phyloP scores from a whole-genome alignment of 805 yeast genomes.

The Yamadazyma endophytica region DNA sequence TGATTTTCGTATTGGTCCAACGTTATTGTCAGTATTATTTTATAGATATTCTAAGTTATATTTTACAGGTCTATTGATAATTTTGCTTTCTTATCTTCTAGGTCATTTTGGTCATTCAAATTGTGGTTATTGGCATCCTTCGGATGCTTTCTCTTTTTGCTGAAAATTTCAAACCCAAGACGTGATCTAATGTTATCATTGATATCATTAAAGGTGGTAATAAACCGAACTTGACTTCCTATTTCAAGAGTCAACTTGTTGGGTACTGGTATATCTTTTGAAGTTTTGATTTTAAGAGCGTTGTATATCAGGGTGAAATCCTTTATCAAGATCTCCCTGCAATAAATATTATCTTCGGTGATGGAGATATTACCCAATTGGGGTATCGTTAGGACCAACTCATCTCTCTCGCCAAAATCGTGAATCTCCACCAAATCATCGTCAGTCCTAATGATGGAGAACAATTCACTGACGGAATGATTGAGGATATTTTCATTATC shows the following conservation, averaged over 20 bases:
- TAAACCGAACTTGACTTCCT: constrained; percentile 20
- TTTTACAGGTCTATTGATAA: too few relatives aligned
- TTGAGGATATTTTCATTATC: constrained; percentile 16
- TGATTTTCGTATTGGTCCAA: too few relatives aligned
- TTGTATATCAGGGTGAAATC: constrained; percentile 24
- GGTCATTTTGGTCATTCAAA: too few relatives aligned
- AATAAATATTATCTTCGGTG: constrained; percentile 28
- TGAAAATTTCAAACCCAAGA: too few relatives aligned
- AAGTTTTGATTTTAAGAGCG: constrained; percentile 13
- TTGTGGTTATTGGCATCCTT: too few relatives aligned
- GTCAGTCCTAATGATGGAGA: constrained; percentile 20
- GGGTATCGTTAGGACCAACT: constrained; percentile 22
- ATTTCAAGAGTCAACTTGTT: constrained; percentile 16
- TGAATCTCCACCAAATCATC: constrained; percentile 23
- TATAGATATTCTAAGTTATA: too few relatives aligned
- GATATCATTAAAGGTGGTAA: constrained; percentile 21
- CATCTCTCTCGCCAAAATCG: constrained; percentile 20
- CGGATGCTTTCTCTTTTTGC: too few relatives aligned
- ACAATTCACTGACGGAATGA: constrained; percentile 20
- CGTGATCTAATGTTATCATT: constrained; percentile 16
- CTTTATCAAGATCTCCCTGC: constrained; percentile 18
- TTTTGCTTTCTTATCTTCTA: too few relatives aligned
- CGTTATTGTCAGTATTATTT: too few relatives aligned
- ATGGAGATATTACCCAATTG: constrained; percentile 22
- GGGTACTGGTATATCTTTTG: constrained; percentile 5